Conservation (phyloP, 805 yeast species). For the Myxozyma neotropica region DNA sequence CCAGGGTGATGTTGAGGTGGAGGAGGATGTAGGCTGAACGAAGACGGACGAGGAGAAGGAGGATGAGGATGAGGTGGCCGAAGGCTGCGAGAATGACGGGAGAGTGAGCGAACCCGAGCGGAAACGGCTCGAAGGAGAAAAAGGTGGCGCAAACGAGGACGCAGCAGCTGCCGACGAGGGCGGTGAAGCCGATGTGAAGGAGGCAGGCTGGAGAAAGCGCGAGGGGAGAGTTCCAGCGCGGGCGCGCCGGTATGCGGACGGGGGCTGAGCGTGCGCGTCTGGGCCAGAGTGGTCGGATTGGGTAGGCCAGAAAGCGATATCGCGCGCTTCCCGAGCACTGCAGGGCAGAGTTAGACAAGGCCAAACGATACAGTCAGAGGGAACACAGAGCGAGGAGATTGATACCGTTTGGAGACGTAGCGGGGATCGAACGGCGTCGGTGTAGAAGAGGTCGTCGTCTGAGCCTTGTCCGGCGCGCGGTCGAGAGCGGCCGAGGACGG, state of each 20-base stretch:
- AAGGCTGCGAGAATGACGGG: conserved; percentile 14
- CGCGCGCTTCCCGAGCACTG: conserved; percentile 28
- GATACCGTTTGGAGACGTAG: conserved; percentile 24
- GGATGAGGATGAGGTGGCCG: neutral
- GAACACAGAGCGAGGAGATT: neutral
- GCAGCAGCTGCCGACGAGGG: neutral
- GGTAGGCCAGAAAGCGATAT: conserved; percentile 15
- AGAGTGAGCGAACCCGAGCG: conserved; percentile 34
- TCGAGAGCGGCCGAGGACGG: conserved; percentile 10
- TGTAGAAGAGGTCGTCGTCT: conserved; percentile 7
- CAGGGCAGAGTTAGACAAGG: neutral
- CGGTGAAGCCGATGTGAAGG: neutral
- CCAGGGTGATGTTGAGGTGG: conserved; percentile 3
- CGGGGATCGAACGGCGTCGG: conserved; percentile 29
- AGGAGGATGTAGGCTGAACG: conserved; percentile 1
- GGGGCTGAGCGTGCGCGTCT: conserved; percentile 9
- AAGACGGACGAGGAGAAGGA: conserved; percentile 11
- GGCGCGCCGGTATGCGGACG: conserved; percentile 52
- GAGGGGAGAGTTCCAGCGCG: conserved; percentile 29
- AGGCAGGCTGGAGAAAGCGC: conserved; percentile 46
- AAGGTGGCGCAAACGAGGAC: neutral
- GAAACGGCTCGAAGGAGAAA: conserved; percentile 3
- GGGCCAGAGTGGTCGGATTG: conserved; percentile 10
- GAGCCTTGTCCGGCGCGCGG: neutral
- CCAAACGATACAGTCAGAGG: neutral